Percentiles rank a stretch among this genome's conserved stretches.
phyloP scores from a whole-genome alignment of 805 yeast species.

The Candida tammaniensis region DNA sequence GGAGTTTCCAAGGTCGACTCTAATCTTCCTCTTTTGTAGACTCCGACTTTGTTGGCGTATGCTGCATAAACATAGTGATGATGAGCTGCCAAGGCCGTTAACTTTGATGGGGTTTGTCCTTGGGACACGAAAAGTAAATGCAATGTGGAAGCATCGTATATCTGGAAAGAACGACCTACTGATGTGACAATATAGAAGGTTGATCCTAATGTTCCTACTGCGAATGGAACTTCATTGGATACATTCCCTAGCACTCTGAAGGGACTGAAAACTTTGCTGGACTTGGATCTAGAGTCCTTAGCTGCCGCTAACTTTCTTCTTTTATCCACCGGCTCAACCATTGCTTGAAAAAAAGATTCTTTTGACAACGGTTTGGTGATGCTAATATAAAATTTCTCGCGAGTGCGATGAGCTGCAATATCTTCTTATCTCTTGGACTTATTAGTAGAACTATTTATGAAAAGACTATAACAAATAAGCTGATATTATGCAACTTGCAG shows the following conservation, averaged over 20 bases:
- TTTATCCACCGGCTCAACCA: constrained; percentile 30
- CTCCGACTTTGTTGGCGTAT: constrained; percentile 66
- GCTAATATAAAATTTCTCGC: no score
- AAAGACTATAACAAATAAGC: no score
- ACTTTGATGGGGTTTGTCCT: constrained; percentile 66
- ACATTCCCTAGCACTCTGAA: constrained; percentile 86
- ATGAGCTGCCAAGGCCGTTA: constrained; percentile 73
- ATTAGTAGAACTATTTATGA: no score
- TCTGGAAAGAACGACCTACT: constrained; percentile 87
- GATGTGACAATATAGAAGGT: constrained; percentile 85
- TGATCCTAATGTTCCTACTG: constrained; percentile 84
- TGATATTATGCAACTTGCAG: no score
- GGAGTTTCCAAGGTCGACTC: constrained; percentile 41
- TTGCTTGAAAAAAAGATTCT: constrained; percentile 9
- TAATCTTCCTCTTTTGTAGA: constrained; percentile 78
- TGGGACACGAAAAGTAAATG: constrained; percentile 85
- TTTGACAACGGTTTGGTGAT: no score
- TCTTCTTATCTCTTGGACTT: no score
- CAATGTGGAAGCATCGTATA: constrained; percentile 85
- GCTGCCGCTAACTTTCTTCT: constrained; percentile 25
- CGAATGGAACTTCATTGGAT: constrained; percentile 81
- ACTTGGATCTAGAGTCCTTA: background rate
- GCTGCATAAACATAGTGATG: constrained; percentile 82
- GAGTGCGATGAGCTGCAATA: no score
- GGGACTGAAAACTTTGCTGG: constrained; percentile 66